A percentile compares a stretch with the other conserved stretches of the same genome.
These are phyloP conservation scores for Yamadazyma atmosphaerica DNA, from an alignment of 1,139 yeast genomes.

Conservation along the genomic window DNA sequence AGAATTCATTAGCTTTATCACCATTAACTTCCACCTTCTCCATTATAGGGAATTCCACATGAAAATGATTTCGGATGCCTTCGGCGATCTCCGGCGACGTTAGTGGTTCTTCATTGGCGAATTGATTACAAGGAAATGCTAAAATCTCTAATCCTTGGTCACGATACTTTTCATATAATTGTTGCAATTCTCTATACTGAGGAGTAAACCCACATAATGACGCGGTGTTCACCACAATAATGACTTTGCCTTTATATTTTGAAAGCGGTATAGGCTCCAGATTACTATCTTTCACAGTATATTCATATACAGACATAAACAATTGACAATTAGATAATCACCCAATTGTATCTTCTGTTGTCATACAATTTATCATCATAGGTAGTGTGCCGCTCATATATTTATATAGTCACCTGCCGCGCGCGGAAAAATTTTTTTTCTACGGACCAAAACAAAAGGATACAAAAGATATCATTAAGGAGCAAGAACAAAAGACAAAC, in stretches of 20 bases:
- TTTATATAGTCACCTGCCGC: too few relatives aligned
- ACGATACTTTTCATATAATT: conserved; percentile 31
- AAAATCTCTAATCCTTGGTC: conserved; percentile 32
- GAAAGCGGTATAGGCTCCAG: conserved; percentile 6
- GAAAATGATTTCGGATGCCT: conserved; percentile 67
- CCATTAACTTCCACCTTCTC: conserved; percentile 41
- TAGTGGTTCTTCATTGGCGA: conserved; percentile 84
- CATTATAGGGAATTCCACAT: conserved; percentile 47
- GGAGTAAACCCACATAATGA: conserved; percentile 47
- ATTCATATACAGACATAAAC: conserved; percentile 7
- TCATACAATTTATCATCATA: too few relatives aligned
- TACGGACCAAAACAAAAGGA: not conserved
- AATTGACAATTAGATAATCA: too few relatives aligned
- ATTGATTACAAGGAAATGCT: conserved; percentile 49
- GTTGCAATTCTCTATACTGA: conserved; percentile 38
- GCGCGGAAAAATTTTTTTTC: conserved; percentile 1
- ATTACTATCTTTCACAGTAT: conserved; percentile 7
- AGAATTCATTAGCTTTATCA: conserved; percentile 26
- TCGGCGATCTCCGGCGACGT: conserved; percentile 60
- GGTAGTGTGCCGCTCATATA: too few relatives aligned
- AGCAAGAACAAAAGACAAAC: not conserved
- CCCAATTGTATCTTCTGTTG: too few relatives aligned
- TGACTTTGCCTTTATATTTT: conserved; percentile 31
- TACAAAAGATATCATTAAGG: not conserved
- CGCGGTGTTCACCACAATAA: conserved; percentile 47